Percentiles rank a stretch among this genome's conserved stretches.
Conservation (phyloP, 2,329 filamentous ascomycete species). For the Curvularia eragrostidis region DNA sequence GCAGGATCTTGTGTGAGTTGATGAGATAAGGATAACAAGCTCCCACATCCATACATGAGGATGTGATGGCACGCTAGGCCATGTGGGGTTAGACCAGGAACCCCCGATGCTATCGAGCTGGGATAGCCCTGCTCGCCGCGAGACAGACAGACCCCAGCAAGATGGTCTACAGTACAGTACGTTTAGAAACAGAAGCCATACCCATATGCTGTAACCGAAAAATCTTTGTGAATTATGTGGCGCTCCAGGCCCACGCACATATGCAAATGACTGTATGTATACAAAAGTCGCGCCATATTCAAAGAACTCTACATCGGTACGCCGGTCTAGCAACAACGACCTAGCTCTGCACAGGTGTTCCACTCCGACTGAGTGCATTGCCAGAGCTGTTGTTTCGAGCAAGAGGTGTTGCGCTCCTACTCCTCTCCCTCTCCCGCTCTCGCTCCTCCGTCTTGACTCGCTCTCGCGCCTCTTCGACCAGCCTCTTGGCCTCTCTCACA, state of each 20-base stretch:
- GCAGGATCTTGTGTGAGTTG: not conserved
- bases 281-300: conserved; percentile 7
- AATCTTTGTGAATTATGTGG: not conserved
- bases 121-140: not conserved
- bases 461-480: conserved; percentile 46
- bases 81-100: not conserved
- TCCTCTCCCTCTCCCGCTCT: conserved; percentile 34
- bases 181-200: too few species aligned
- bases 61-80: not conserved
- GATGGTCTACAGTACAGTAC: too few species aligned
- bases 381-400: conserved; percentile 29
- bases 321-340: not conserved
- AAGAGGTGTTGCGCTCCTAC: conserved; percentile 36
- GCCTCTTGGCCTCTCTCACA: conserved; percentile 41
- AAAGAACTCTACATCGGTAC: not conserved
- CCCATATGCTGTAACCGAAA: too few species aligned
- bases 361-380: conserved; percentile 30
- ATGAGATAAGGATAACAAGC: not conserved
- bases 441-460: conserved; percentile 41
- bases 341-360: conserved; percentile 28
- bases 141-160: not conserved
- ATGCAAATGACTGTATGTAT: conserved; percentile 8
- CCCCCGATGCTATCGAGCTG: not conserved
- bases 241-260: conserved; percentile 4
- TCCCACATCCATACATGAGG: not conserved